These are phyloP conservation scores for Intubia oerlemansii DNA, from an alignment of 2,329 filamentous ascomycete species.

Conservation along the genomic window DNA sequence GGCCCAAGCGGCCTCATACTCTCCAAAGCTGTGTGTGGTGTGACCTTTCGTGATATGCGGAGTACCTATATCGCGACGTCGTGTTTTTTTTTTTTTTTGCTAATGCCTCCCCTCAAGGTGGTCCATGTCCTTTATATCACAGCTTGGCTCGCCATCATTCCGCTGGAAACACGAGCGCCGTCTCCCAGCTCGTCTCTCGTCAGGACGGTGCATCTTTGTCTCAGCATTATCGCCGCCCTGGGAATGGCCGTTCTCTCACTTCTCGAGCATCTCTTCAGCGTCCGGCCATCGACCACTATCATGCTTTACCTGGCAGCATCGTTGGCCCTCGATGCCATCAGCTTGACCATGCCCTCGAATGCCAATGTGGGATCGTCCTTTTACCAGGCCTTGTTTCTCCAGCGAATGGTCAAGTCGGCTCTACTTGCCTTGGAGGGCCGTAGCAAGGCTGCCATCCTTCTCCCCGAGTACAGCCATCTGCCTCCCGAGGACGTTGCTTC, in stretches of 20 bases:
- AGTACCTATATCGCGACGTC: no score
- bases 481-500: constrained; percentile 12
- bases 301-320: constrained; percentile 3
- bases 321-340: constrained; percentile 1
- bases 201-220: no score
- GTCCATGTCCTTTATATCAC: no score
- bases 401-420: neutral
- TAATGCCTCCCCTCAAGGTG: no score
- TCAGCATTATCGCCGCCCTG: no score
- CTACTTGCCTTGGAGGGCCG: constrained; percentile 7
- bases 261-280: constrained; percentile 2
- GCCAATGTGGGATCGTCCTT: constrained; percentile 13
- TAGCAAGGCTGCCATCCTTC: constrained; percentile 7
- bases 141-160: no score
- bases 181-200: no score
- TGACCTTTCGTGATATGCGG: no score
- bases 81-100: no score
- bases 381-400: neutral
- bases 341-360: constrained; percentile 1
- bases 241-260: constrained; percentile 5
- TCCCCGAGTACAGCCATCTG: constrained; percentile 2
- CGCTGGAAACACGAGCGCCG: no score
- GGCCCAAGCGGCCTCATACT: no score
- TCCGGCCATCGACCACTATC: constrained; percentile 2
- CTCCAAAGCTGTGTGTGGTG: no score